These are phyloP conservation scores for Scheffersomyces parashehatae DNA, from an alignment of 1,139 yeast genomes.

Conservation along the genomic window DNA sequence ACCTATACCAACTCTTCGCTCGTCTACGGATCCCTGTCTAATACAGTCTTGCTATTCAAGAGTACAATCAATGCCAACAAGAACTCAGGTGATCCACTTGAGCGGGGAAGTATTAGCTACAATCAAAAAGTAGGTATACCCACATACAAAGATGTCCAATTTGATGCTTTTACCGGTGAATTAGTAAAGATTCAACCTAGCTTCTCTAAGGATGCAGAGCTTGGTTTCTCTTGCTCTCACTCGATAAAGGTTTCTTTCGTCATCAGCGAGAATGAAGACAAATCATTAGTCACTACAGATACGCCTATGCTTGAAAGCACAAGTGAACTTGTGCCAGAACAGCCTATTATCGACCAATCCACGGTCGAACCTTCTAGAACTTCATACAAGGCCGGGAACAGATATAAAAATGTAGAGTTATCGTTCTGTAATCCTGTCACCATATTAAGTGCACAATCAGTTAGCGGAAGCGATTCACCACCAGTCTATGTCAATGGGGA, in stretches of 20 bases:
- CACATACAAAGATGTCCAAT: not conserved
- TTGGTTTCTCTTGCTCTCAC: constrained; percentile 13
- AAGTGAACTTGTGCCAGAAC: too few relatives aligned
- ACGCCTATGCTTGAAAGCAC: too few relatives aligned
- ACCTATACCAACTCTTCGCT: not conserved
- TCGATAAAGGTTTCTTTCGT: constrained; percentile 12
- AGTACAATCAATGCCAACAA: not conserved
- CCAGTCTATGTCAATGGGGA: constrained; percentile 8
- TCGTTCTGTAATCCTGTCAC: constrained; percentile 15
- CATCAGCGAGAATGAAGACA: constrained; percentile 9
- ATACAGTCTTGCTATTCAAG: not conserved
- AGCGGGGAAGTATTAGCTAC: not conserved
- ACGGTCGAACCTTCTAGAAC: too few relatives aligned
- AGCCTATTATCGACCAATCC: too few relatives aligned
- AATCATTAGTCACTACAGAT: too few relatives aligned
- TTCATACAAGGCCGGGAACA: constrained; percentile 3
- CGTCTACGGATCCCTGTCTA: not conserved
- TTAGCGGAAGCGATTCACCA: constrained; percentile 11
- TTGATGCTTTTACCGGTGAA: not conserved
- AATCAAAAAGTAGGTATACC: not conserved
- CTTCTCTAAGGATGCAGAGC: constrained; percentile 3
- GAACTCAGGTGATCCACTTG: not conserved
- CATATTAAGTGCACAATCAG: constrained; percentile 11
- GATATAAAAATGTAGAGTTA: constrained; percentile 14
- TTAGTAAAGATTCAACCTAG: constrained; percentile 10